A percentile compares a stretch with the other conserved stretches of the same genome.
Evolutionary conservation across 75 land plant species (phyloP).

Genomic region (Gnetum montanum): DNA sequence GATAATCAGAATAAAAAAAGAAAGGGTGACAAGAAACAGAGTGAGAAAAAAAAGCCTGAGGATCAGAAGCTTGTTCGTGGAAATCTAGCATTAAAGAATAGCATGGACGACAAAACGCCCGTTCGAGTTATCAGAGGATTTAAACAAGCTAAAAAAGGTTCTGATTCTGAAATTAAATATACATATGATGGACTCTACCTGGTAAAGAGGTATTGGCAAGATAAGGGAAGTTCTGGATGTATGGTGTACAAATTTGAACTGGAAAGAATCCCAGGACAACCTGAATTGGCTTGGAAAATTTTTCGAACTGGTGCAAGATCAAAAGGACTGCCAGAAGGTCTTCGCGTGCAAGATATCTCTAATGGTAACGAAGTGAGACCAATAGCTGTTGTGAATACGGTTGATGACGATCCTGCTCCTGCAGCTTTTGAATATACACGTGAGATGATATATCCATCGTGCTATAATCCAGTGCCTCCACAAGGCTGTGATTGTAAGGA

Average conservation of each 20-base stretch:
- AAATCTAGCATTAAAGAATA: conserved; percentile 59
- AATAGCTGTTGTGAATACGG: conserved; percentile 62
- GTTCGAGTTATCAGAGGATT: conserved; percentile 71
- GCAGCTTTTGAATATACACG: conserved; percentile 46
- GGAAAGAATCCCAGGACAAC: conserved; percentile 72
- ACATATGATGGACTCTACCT: conserved; percentile 71
- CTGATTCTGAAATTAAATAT: conserved; percentile 22
- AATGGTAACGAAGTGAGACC: conserved; percentile 56
- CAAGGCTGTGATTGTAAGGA: conserved; percentile 45
- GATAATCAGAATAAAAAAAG: no score
- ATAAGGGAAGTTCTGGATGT: conserved; percentile 33
- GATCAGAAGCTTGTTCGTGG: conserved; percentile 59
- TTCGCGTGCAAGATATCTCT: conserved; percentile 63
- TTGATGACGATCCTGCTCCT: conserved; percentile 54
- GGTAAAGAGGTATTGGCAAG: conserved; percentile 44
- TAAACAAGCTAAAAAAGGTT: conserved; percentile 14
- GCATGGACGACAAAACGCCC: conserved; percentile 27
- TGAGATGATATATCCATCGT: conserved; percentile 37
- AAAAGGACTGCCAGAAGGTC: conserved; percentile 21
- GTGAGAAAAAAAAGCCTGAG: not conserved
- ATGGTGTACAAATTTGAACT: conserved; percentile 49
- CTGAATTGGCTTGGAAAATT: conserved; percentile 47
- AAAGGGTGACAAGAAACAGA: not conserved
- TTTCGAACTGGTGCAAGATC: conserved; percentile 38
- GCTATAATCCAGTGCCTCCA: conserved; percentile 34